Conservation (phyloP, 306 rosid genomes). For the Glycine latifolia region DNA sequence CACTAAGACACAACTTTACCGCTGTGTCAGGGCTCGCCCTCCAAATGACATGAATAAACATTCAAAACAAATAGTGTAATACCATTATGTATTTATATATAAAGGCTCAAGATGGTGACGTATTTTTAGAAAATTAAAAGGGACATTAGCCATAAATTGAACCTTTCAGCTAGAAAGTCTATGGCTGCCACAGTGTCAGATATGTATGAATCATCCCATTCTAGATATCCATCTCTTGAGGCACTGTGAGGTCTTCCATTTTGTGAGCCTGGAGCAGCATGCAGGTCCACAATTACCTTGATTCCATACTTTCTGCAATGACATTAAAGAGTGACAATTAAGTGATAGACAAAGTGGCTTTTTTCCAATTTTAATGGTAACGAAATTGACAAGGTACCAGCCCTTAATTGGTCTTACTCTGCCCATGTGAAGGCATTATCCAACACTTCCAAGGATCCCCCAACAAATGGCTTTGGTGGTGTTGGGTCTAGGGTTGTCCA, state of each 20-base stretch:
- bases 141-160: neutral
- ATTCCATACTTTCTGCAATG: constrained; percentile 59
- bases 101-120: neutral
- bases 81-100: neutral
- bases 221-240: constrained; percentile 64
- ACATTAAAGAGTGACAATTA: neutral
- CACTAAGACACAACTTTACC: no score
- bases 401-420: constrained; percentile 51
- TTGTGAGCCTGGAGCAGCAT: constrained; percentile 69
- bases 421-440: constrained; percentile 86
- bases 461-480: constrained; percentile 77
- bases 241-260: constrained; percentile 67
- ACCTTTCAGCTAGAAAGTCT: constrained; percentile 66
- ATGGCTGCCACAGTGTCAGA: constrained; percentile 58
- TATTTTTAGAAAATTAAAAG: neutral
- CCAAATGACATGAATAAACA: neutral
- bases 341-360: constrained; percentile 25
- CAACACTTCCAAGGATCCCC: constrained; percentile 63
- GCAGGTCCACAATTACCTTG: constrained; percentile 71
- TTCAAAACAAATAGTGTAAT: neutral
- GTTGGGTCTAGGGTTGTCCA: constrained; percentile 76
- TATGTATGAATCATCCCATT: constrained; percentile 66
- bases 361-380: neutral
- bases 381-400: neutral
- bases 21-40: no score